Percentiles rank a stretch among this genome's conserved stretches.
phyloP scores from a whole-genome alignment of 768 basidiomycete genomes.

The Russula foetens region DNA sequence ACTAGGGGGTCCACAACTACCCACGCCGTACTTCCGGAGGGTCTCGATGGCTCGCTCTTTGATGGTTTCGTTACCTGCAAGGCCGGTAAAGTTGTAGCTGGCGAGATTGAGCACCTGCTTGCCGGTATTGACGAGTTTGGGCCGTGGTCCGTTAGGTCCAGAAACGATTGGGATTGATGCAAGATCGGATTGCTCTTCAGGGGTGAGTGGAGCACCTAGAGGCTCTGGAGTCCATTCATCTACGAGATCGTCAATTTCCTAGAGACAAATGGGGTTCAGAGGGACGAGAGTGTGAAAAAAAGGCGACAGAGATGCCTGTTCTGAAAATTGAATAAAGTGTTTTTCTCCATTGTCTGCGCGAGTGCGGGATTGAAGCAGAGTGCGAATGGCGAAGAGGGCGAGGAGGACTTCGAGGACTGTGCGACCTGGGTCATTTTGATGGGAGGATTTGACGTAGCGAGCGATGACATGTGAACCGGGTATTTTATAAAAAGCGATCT shows the following conservation, averaged over 20 bases:
- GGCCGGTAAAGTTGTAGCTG: slow-evolving; percentile 85
- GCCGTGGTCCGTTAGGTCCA: slow-evolving; percentile 77
- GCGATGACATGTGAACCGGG: slow-evolving; percentile 79
- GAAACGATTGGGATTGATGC: slow-evolving; percentile 65
- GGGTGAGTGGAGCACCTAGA: slow-evolving; percentile 53
- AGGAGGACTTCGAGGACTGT: slow-evolving; percentile 87
- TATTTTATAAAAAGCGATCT: slow-evolving; percentile 62
- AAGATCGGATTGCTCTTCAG: slow-evolving; percentile 60
- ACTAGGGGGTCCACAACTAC: slow-evolving; percentile 92
- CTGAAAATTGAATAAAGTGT: slow-evolving; percentile 85
- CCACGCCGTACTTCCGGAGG: slow-evolving; percentile 82
- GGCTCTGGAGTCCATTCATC: slow-evolving; percentile 92
- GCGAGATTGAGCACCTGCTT: slow-evolving; percentile 81
- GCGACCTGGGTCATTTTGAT: slow-evolving; percentile 92
- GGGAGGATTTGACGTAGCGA: slow-evolving; percentile 90
- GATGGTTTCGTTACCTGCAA: slow-evolving; percentile 81
- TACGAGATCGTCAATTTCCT: slow-evolving; percentile 97
- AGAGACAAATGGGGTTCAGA: neutral
- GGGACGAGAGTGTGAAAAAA: neutral
- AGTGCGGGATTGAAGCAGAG: slow-evolving; percentile 84
- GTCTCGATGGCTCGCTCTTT: slow-evolving; percentile 81
- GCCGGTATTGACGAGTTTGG: slow-evolving; percentile 61
- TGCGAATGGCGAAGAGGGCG: slow-evolving; percentile 79
- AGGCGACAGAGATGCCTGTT: slow-evolving; percentile 55
- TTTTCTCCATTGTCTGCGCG: slow-evolving; percentile 76